Base-by-base conservation (phyloP, 2,329 filamentous ascomycete genomes). In the Alternaria arbusti region DNA sequence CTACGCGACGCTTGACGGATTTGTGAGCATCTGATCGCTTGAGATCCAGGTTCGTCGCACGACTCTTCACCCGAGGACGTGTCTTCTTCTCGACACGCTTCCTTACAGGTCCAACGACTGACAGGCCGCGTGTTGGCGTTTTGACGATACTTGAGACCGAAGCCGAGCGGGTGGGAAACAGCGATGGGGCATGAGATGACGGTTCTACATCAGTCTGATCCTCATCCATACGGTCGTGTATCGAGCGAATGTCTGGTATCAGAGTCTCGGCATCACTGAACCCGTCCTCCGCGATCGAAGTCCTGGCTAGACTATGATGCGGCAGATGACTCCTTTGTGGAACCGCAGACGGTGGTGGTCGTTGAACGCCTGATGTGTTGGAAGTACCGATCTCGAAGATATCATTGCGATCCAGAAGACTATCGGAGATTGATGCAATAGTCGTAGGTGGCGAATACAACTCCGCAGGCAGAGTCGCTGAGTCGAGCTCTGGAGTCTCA, bases 221-320 rank as follows among this genome's bases (percentile, higher is more conserved):
- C 17, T 67, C 66, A 25, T 71, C 69, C 20, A 67, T 25, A 3
- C 56, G 67, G 28, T 67, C 63, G 3, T 44, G 28, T 26, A 71
- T 57, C 10, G 71, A 69, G 11, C 64, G 66, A 22, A 70, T 49
- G 10, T 76, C 74, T 12, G 70, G 67, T 26, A 71, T 65, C 55
- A 77, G 45, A 7, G 74, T 77, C 45, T 77, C 74, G 0, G 74
- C 73, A 54, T 77, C 74, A 26, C 74, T 77, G 26, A 75, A 66
- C 2, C 66, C 66, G 46, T 76, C 74, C 44, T 76, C 74, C 4
- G 52, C 50, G 11, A 72, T 65, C 7, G 72, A 75, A 32, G 57
- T 45, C 5, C 63, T 50, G 2, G 43, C 52, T 4, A 57, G 3
- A 47, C 47, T 51, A 15, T 54, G 20, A 2, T 5, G n/a, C 15